Conservation (phyloP, 768 basidiomycete species). For the Hebeloma cylindrosporum region DNA sequence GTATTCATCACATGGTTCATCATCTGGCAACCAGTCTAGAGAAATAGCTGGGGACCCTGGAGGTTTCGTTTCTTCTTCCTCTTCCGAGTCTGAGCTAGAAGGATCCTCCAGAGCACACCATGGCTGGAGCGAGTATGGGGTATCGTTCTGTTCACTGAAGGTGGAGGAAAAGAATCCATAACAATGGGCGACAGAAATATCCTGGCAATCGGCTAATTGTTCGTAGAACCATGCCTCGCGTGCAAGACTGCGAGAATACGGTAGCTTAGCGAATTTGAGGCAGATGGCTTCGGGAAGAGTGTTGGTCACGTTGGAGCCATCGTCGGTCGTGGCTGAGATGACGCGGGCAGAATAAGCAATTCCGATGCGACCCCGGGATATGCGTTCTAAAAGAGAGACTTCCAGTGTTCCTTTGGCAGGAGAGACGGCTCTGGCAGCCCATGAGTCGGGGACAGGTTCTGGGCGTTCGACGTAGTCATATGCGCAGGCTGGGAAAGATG, state of each 20-base stretch:
- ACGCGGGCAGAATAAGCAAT: not conserved
- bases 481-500: not conserved
- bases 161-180: not conserved
- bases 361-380: not conserved
- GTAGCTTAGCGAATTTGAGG: not conserved
- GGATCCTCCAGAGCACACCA: too few species aligned
- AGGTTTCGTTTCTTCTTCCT: too few species aligned
- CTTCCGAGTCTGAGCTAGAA: too few species aligned
- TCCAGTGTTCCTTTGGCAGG: not conserved
- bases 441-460: not conserved
- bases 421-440: not conserved
- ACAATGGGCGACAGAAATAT: not conserved
- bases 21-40: not conserved
- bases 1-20: not conserved
- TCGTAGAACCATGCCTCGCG: constrained; percentile 3
- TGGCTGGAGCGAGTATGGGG: too few species aligned
- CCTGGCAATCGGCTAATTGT: not conserved
- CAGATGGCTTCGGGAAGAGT: not conserved
- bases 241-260: constrained; percentile 1
- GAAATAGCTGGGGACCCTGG: too few species aligned
- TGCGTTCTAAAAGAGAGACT: not conserved
- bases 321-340: not conserved
- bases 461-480: not conserved
- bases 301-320: not conserved
- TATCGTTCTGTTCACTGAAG: not conserved